A percentile compares a stretch with the other conserved stretches of the same genome.
These are phyloP conservation scores for Erysimum cheiri DNA, from an alignment of 441 rosid species.

Conservation along the genomic window DNA sequence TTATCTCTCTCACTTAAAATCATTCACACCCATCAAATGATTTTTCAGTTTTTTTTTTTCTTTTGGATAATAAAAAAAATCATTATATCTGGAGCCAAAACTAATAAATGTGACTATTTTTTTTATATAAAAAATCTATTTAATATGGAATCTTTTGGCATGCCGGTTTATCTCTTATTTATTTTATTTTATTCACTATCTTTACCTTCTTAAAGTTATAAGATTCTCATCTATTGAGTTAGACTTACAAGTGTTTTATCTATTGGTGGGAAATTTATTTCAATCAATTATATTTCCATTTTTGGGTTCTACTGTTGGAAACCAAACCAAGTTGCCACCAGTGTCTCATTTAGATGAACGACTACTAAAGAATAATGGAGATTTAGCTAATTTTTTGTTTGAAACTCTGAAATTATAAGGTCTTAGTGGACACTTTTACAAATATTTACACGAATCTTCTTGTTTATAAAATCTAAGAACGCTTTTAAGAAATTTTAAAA, in stretches of 20 bases:
- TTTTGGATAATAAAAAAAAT: conserved; percentile 8
- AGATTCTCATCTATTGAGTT: conserved; percentile 21
- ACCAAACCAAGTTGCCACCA: conserved; percentile 29
- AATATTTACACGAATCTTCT: conserved; percentile 25
- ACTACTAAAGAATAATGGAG: conserved; percentile 23
- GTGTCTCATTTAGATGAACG: conserved; percentile 27
- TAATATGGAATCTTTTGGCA: conserved; percentile 3
- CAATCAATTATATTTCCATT: conserved; percentile 32
- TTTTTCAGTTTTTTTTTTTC: conserved; percentile 14
- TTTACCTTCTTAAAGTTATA: conserved; percentile 2
- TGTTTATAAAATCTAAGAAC: conserved; percentile 20
- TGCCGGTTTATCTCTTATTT: conserved; percentile 6
- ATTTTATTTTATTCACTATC: not conserved
- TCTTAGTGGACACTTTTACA: conserved; percentile 19
- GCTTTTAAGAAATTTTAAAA: not conserved
- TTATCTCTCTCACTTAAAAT: conserved; percentile 51
- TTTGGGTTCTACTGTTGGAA: conserved; percentile 32
- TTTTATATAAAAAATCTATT: not conserved
- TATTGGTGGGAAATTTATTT: conserved; percentile 14
- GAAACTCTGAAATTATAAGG: conserved; percentile 1
- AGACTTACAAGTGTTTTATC: conserved; percentile 5
- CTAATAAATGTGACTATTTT: not conserved
- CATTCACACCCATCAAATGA: conserved; percentile 52
- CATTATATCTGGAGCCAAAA: conserved; percentile 24
- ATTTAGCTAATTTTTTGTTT: not conserved